Base-by-base conservation (phyloP, 1,284 basidiomycete genomes). In the Meira nashicola region DNA sequence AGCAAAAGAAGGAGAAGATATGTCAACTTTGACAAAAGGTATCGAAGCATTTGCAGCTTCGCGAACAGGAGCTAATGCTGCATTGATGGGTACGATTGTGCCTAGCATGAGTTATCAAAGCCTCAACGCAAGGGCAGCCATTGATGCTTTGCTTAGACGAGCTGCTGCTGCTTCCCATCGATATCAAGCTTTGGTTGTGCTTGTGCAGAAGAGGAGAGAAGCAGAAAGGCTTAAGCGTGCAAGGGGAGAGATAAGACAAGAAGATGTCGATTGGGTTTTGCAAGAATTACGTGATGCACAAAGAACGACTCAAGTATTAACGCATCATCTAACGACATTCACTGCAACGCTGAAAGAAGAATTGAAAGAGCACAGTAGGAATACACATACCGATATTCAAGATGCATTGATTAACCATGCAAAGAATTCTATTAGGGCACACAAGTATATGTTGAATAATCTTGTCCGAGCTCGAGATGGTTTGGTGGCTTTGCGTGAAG, bases 31-130 rank as follows among this genome's bases (percentile, higher is more conserved):
- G 25, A 28, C 41, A 5, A 46, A 49, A 49, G 40, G 39, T 10
- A 46, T 50, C 7, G 37, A 43, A 17, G 39, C 25, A 4, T 54
- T 28, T 28, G n/a, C 37, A 40, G 53, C 53, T 40, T 12, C 28
- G 23, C 14, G 40, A 38, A 33, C 39, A 2, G 53, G 39, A 43
- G 39, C 39, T 4, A 43, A 15, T 25, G 11, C 38, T 3, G 40
- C 21, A 17, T 23, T 43, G 11, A 15, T 40, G 38, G n/a, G n/a
- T 15, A 54, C 53, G 11, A 40, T 40, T 23, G 23, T 23, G 19
- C 39, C 53, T 4, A 14, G 41, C 9, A 38, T 56, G 19, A n/a
- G 41, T 15, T 56, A 56, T 56, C 55, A 56, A 39, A 48, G 44
- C n/a, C 41, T 49, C 12, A 33, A 43, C 15, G 55, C 55, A 5